Evolutionary conservation across 1,284 basidiomycete genomes (phyloP).

Genomic region (Austropuccinia psidii): DNA sequence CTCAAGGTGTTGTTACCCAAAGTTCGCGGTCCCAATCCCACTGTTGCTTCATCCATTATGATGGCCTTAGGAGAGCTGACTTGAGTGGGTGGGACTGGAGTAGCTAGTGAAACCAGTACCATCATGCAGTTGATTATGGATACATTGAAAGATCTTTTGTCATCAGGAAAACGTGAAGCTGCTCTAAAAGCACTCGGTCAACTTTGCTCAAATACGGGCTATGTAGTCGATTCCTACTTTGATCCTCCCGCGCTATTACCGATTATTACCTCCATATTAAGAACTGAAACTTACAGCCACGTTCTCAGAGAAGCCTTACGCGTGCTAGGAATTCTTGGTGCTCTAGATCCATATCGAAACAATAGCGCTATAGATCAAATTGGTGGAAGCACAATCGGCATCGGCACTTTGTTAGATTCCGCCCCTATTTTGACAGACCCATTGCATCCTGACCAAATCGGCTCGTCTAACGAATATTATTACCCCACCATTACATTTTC

Average conservation of each 20-base stretch:
- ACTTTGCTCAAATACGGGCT: constrained; percentile 89
- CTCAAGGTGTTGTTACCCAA: constrained; percentile 81
- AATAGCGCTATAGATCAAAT: constrained; percentile 56
- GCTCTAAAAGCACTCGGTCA: constrained; percentile 90
- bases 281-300: constrained; percentile 62
- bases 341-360: constrained; percentile 92
- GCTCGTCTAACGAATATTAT: constrained; percentile 68
- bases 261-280: constrained; percentile 74
- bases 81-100: constrained; percentile 87
- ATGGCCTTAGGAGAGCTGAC: constrained; percentile 92
- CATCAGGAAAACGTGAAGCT: constrained; percentile 75
- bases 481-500: constrained; percentile 95
- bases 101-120: constrained; percentile 69
- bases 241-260: constrained; percentile 87
- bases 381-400: constrained; percentile 21
- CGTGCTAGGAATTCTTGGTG: constrained; percentile 91
- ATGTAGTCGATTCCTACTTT: constrained; percentile 82
- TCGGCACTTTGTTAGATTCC: constrained; percentile 6
- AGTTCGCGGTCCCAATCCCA: constrained; percentile 72
- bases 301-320: constrained; percentile 84
- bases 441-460: constrained; percentile 54
- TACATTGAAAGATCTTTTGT: constrained; percentile 75
- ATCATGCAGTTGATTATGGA: constrained; percentile 85
- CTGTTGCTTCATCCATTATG: constrained; percentile 84
- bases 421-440: constrained; percentile 54